Percentiles rank a stretch among this genome's conserved stretches.
Evolutionary conservation across 164 flowering plant species (phyloP).

Genomic region (Umbilicus rupestris): DNA sequence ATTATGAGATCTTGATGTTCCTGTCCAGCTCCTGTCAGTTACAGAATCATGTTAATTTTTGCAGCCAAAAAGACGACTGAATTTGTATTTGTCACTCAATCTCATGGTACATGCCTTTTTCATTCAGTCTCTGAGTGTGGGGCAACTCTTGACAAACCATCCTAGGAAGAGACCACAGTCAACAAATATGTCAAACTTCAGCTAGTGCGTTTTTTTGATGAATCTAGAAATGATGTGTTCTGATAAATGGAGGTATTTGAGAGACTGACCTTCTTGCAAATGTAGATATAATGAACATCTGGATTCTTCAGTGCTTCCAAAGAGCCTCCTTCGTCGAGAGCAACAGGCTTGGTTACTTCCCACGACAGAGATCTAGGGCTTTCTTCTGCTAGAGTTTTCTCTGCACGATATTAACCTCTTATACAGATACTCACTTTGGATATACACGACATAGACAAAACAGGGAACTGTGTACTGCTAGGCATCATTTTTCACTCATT

Average conservation of each 20-base stretch:
- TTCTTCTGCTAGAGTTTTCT: conserved; percentile 34
- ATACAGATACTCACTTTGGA: not conserved
- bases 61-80: too few relatives aligned
- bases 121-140: not conserved
- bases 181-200: not conserved
- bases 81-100: too few relatives aligned
- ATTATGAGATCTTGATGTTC: too few relatives aligned
- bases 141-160: not conserved
- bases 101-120: too few relatives aligned
- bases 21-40: too few relatives aligned
- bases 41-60: too few relatives aligned
- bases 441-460: not conserved
- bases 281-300: conserved; percentile 71
- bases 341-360: conserved; percentile 56
- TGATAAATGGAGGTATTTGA: not conserved
- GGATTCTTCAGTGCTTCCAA: conserved; percentile 47
- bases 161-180: not conserved
- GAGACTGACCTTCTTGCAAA: conserved; percentile 52
- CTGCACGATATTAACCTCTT: conserved; percentile 30
- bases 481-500: too few relatives aligned
- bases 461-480: too few relatives aligned
- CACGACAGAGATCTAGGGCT: conserved; percentile 23
- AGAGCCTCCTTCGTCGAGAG: conserved; percentile 43
- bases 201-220: not conserved
- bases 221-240: not conserved